Base-by-base conservation (phyloP, 2,329 filamentous ascomycete species). In the Cytospora leucostoma region DNA sequence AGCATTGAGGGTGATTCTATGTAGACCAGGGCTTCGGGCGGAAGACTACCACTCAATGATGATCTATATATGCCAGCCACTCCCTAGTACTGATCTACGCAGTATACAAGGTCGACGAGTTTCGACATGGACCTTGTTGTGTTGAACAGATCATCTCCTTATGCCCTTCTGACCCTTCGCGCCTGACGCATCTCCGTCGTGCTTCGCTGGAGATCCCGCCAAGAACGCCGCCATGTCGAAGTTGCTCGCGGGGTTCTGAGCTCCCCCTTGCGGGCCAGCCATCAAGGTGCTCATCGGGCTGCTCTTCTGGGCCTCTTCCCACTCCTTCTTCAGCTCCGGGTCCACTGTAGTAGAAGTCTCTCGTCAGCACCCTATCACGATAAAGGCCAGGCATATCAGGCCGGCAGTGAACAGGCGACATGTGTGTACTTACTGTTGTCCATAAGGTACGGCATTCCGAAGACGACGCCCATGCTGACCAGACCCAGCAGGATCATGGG, bases 401-500 rank as follows among this genome's bases (percentile, higher is more conserved):
- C 19, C 2, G 53, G 59, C 37, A 34, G 27, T 49, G 34, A 60
- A 44, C 40, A 47, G n/a, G n/a, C n/a, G n/a, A 47, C 27, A 27
- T 7, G 19, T 47, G n/a, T 47, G 5, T 7, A 84, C 92, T 67
- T 86, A 97, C 93, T 97, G 74, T 95, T 97, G 58, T 98, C 93
- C 80, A 98, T 88, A 62, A 99, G 77, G 76, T 97, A 95, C 15
- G 95, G 95, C 90, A 98, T 92, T 68, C 93, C 93, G 71, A 98
- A 84, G 67, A 97, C 93, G 68, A 97, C 80, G 6, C 80, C 88
- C 80, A 97, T 86, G 66, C 89, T 92, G 47, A 95, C 87, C 38
- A 96, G 77, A 5, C 90, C 93, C 80, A 99, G 89, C 65, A 99
- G 83, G 67, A 98, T 97, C 93, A 98, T 98, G 4, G 95, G 95